Evolutionary conservation across 495 filamentous ascomycete species (phyloP), one percentile per base, ranked within the genome.

Genomic region (Cercophora scortea): DNA sequence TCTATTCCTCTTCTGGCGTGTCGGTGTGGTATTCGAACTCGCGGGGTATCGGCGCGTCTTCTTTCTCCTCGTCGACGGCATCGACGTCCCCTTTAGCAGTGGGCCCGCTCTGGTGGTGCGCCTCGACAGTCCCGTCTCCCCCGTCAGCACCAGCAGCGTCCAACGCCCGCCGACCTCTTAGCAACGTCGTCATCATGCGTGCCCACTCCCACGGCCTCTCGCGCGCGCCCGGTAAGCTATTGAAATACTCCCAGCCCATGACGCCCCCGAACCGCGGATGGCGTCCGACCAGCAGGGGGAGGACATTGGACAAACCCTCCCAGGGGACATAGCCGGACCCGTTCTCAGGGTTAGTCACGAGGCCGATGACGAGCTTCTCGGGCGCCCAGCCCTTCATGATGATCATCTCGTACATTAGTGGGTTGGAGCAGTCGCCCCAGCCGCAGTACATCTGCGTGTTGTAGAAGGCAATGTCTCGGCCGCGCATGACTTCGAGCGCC

Each of bases 221-320:
- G 42, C 61, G 60, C 10, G 70, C 82, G 12, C 82, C 84, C 0
- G 85, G 85, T 55, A 82, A 61, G 3, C 78, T 76, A 68, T 90
- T 89, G 61, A 86, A 92, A 60, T 90, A 94, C 68, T 94, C 89
- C 89, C 89, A 94, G 4, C 89, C 86, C 80, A 88, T 86, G 0
- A 92, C 85, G 6, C 89, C 88, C 3, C 87, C 89, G 64, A 93
- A 77, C 10, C 60, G 44, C 16, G 66, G 61, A 56, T 75, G 66
- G 60, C 71, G 57, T 32, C 61, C 61, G 25, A 56, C 59, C 16
- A 76, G 54, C 52, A 67, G 50, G 32, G 64, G 56, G 33, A 77
- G 45, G 25, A 75, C 67, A n/a, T 50, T 50, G 0, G 58, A 63
- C 46, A 71, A 48, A 15, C 50, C 38, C 36, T 70, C 59, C 50